Evolutionary conservation across 345 rosid genomes (phyloP).

Genomic region (Leavenworthia alabamica): DNA sequence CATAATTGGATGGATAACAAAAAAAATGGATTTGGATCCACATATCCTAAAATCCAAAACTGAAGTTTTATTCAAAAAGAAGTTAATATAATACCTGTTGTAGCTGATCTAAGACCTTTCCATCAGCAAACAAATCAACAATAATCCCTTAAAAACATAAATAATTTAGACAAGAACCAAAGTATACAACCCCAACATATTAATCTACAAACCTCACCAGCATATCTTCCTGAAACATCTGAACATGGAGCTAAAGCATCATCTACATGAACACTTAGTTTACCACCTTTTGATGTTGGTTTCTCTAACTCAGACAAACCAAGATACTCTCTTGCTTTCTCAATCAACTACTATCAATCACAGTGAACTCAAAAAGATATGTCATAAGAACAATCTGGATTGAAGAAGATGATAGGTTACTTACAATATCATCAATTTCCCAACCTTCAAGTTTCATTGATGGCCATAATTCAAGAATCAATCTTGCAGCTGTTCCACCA

Average conservation of each 20-base stretch:
- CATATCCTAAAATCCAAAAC: too few species aligned
- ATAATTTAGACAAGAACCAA: neutral
- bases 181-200: neutral
- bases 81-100: too few species aligned
- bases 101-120: conserved; percentile 58
- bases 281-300: conserved; percentile 46
- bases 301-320: conserved; percentile 64
- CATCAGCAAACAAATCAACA: conserved; percentile 65
- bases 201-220: conserved; percentile 41
- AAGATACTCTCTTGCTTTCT: conserved; percentile 57
- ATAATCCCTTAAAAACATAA: conserved; percentile 45
- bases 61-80: too few species aligned
- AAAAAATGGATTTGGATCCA: too few species aligned
- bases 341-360: conserved; percentile 46
- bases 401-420: conserved; percentile 18
- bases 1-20: too few species aligned
- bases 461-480: conserved; percentile 81
- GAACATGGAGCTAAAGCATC: conserved; percentile 48
- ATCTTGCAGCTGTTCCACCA: conserved; percentile 86
- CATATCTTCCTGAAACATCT: conserved; percentile 41
- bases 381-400: neutral
- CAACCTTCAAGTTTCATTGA: conserved; percentile 64
- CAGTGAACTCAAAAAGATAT: neutral
- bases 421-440: conserved; percentile 70
- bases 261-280: conserved; percentile 48